Percentiles rank a stretch among this genome's conserved stretches.
Conservation (phyloP, 306 rosid genomes). For the Malus sylvestris region DNA sequence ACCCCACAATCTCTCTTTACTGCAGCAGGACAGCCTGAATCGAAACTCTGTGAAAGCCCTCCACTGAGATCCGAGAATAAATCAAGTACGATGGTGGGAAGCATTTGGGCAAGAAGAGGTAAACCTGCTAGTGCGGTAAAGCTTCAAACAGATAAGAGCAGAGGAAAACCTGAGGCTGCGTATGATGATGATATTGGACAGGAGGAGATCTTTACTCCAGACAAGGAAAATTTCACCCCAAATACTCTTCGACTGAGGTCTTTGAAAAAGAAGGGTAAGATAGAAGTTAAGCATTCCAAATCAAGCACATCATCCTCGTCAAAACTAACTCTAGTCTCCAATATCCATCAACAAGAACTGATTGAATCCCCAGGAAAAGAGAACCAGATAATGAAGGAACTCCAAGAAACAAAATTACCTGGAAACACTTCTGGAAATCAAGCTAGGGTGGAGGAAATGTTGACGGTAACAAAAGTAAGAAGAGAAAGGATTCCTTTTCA, state of each 20-base stretch:
- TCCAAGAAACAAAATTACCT: slow-evolving; percentile 25
- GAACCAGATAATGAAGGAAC: slow-evolving; percentile 34
- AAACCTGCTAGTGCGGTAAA: slow-evolving; percentile 53
- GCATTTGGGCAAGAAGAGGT: slow-evolving; percentile 64
- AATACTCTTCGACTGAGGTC: slow-evolving; percentile 33
- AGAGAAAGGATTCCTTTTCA: slow-evolving; percentile 52
- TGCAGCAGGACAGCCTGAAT: slow-evolving; percentile 23
- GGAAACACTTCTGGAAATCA: slow-evolving; percentile 25
- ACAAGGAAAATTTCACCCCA: slow-evolving; percentile 66
- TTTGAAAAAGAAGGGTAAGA: slow-evolving; percentile 38
- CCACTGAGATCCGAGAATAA: slow-evolving; percentile 20
- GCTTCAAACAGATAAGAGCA: slow-evolving; percentile 34
- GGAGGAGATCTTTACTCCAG: slow-evolving; percentile 48
- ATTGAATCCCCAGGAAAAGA: slow-evolving; percentile 34
- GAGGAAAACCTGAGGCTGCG: slow-evolving; percentile 13
- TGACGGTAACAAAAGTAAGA: slow-evolving; percentile 19
- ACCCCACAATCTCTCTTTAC: slow-evolving; percentile 6
- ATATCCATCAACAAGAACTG: slow-evolving; percentile 24
- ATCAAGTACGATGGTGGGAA: slow-evolving; percentile 10
- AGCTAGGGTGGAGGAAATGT: slow-evolving; percentile 24
- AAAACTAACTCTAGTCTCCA: slow-evolving; percentile 21
- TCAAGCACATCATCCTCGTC: slow-evolving; percentile 26
- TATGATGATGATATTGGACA: slow-evolving; percentile 21
- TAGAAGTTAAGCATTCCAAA: slow-evolving; percentile 29
- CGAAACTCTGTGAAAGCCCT: slow-evolving; percentile 14